A percentile compares a stretch with the other conserved stretches of the same genome.
Evolutionary conservation across 257 asterid species (phyloP).

Genomic region (Nicotiana attenuata): DNA sequence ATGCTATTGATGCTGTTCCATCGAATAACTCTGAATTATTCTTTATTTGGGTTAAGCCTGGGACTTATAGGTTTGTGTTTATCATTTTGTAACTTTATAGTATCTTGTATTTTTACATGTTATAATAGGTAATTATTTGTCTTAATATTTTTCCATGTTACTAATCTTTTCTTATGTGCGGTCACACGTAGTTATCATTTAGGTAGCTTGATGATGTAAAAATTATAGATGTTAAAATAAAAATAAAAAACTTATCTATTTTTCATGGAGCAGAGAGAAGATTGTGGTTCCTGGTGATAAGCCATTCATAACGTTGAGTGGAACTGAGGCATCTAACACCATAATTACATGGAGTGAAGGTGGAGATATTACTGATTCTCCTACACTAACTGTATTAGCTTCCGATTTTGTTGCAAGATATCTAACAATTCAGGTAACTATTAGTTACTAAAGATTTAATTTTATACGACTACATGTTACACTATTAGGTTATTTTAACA

Average conservation of each 20-base stretch:
- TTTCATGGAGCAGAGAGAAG: constrained; percentile 31
- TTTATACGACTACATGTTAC: too few species aligned
- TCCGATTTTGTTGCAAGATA: constrained; percentile 44
- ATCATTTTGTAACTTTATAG: not conserved
- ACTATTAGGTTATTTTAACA: too few species aligned
- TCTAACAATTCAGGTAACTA: constrained; percentile 38
- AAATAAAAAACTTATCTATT: too few species aligned
- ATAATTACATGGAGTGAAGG: constrained; percentile 40
- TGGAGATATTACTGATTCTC: constrained; percentile 33
- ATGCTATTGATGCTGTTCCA: constrained; percentile 45
- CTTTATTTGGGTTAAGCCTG: constrained; percentile 45
- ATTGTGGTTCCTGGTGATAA: constrained; percentile 40
- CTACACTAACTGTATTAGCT: constrained; percentile 37
- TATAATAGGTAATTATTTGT: not conserved
- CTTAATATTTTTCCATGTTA: not conserved
- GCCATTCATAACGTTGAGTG: constrained; percentile 47
- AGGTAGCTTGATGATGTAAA: not conserved
- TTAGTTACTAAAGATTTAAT: too few species aligned
- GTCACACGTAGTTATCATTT: not conserved
- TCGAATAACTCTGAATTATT: constrained; percentile 28
- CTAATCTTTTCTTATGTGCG: not conserved
- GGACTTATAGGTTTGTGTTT: constrained; percentile 33
- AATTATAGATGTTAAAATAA: not conserved
- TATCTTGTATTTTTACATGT: not conserved
- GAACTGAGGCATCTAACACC: constrained; percentile 23